Percentiles rank a stretch among this genome's conserved stretches.
These are phyloP conservation scores for Backusella liffmaniae DNA, from an alignment of 192 early-diverging fungal species.

Conservation along the genomic window DNA sequence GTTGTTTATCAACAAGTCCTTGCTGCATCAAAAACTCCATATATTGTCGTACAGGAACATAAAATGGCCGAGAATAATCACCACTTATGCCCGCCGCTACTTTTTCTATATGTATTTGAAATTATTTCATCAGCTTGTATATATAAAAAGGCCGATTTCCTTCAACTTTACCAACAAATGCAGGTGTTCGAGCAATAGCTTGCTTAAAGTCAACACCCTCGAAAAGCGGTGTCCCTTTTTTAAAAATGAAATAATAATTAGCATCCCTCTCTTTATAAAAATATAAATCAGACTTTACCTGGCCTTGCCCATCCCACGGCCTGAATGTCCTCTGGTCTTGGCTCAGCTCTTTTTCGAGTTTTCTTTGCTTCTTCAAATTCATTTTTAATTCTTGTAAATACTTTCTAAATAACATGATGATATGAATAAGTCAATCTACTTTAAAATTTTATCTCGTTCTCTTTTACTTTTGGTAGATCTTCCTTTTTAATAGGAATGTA, in stretches of 20 bases:
- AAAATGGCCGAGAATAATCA: constrained; percentile 43
- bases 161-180: constrained; percentile 46
- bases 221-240: constrained; percentile 25
- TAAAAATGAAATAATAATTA: neutral
- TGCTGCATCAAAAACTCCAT: constrained; percentile 52
- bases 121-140: too few relatives aligned
- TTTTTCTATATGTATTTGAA: constrained; percentile 35
- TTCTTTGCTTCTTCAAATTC: constrained; percentile 40
- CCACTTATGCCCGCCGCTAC: constrained; percentile 38
- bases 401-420: constrained; percentile 29
- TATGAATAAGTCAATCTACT: neutral
- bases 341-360: constrained; percentile 40
- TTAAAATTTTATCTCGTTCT: neutral
- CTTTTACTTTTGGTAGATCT: constrained; percentile 48
- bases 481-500: constrained; percentile 47
- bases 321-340: constrained; percentile 42
- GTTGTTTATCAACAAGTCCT: constrained; percentile 38
- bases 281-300: constrained; percentile 24
- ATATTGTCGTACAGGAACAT: constrained; percentile 51
- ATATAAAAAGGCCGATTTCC: too few relatives aligned
- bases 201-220: constrained; percentile 54
- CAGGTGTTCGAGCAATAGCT: constrained; percentile 52
- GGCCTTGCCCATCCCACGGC: constrained; percentile 55
- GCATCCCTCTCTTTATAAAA: neutral
- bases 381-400: constrained; percentile 42